Evolutionary conservation across 371 early-diverging fungal genomes (phyloP), one percentile per base, ranked within the genome.

Genomic region (Ecytonucleospora hepatopenaei): DNA sequence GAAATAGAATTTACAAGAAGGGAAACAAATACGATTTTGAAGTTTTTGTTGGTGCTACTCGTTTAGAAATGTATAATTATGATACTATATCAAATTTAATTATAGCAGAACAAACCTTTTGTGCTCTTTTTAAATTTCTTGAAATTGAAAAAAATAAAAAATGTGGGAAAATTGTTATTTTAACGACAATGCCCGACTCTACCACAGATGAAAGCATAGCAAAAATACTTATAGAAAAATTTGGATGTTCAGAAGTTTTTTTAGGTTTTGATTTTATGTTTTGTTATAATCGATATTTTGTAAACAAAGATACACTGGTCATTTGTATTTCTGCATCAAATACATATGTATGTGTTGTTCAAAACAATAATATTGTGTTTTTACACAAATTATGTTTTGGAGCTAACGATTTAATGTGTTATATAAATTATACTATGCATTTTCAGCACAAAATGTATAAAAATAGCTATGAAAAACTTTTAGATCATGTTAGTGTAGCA

Each of bases 361-460:
- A 57, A 33, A 40, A 34, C 4, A 47, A 34, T 4, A 26, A 60
- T 16, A 70, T 75, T 19, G 48, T 28, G 32, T 63, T 69, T 30
- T 64, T 73, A n/a, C 77, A 74, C 46, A 75, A 78, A 60, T 64
- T 80, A 30, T 66, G 70, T 28, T 73, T 76, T 72, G 74, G 76
- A 33, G 78, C 70, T 48, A 65, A 63, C 8, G 68, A 71, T 26
- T 33, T 62, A n/a, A 55, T 56, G 16, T 68, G 69, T 17, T 76
- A 77, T 59, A 54, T 74, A 23, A 49, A 59, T 4, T 64, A 62
- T 51, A 53, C 73, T 15, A 47, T 69, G 46, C 54, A 27, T n/a
- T 65, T 71, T 15, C 68, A 57, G 34, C 72, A 65, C 40, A 66
- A 65, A n/a, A 62, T 59, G 27, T 53, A 40, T 32, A 67, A 60